These are phyloP conservation scores for Tuber melanosporum DNA, from an alignment of 495 filamentous ascomycete genomes.

Conservation along the genomic window DNA sequence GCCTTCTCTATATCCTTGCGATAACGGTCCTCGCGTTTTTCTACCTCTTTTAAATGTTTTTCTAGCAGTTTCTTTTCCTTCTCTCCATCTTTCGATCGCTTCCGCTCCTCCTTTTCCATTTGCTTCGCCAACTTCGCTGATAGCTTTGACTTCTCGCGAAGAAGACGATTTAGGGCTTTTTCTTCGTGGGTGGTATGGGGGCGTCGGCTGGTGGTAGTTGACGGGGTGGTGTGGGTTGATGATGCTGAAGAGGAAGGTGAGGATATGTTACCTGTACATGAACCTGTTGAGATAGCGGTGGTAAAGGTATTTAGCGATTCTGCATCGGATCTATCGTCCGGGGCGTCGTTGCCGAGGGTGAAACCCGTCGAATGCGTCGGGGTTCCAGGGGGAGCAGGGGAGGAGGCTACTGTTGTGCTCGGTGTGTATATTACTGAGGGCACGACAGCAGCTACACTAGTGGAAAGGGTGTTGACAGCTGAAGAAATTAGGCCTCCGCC, in stretches of 20 bases:
- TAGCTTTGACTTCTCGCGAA: slow-evolving; percentile 61
- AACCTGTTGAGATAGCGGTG: slow-evolving; percentile 34
- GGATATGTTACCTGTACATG: slow-evolving; percentile 42
- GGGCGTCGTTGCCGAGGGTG: slow-evolving; percentile 10
- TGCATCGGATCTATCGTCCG: slow-evolving; percentile 13
- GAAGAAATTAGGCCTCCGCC: background rate
- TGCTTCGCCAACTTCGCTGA: slow-evolving; percentile 58
- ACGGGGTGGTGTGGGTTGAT: slow-evolving; percentile 28
- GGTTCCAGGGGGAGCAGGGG: slow-evolving; percentile 4
- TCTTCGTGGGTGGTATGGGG: slow-evolving; percentile 52
- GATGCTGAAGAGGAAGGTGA: slow-evolving; percentile 39
- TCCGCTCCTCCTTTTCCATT: slow-evolving; percentile 47
- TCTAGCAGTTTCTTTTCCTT: slow-evolving; percentile 56
- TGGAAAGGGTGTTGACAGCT: slow-evolving; percentile 16
- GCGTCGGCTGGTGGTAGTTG: slow-evolving; percentile 34
- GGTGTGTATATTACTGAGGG: slow-evolving; percentile 17
- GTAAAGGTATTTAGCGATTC: slow-evolving; percentile 30
- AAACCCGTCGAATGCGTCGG: slow-evolving; percentile 13
- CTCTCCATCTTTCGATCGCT: slow-evolving; percentile 48
- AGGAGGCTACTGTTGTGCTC: slow-evolving; percentile 2
- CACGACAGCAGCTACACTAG: slow-evolving; percentile 18
- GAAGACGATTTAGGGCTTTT: slow-evolving; percentile 68
- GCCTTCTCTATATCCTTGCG: slow-evolving; percentile 55
- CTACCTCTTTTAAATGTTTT: slow-evolving; percentile 56
- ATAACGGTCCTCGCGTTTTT: slow-evolving; percentile 59